Base-by-base conservation (phyloP, 2,329 filamentous ascomycete species). In the Fusarium sulawesiense region DNA sequence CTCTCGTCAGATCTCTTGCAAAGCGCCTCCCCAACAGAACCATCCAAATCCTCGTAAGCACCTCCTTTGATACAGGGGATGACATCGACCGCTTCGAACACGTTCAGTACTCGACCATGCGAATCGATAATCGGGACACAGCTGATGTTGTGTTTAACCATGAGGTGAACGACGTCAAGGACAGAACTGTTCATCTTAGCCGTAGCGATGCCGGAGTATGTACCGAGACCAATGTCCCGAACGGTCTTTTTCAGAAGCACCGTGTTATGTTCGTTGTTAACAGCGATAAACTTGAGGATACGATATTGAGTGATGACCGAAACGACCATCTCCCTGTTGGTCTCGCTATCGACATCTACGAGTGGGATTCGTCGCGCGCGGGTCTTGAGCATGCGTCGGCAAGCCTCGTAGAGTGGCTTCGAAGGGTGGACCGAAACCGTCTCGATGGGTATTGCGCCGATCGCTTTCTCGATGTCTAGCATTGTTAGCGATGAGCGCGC, bases 261-360 rank as follows among this genome's bases (percentile, higher is more conserved):
- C 7, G 95, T 98, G 78, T 97, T 92, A 74, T 91, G 90, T 76
- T 91, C 88, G 74, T 88, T 89, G 80, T 99, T 99, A 80, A 99
- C 95, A 13, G 96, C 94, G 67, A 99, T 97, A 79, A 99, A 99
- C 79, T 99, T 99, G 70, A 99, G 88, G 74, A 99, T 98, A 62
- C 97, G 92, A 81, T 99, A 99, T 80, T 99, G 96, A 1, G 96
- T 99, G 63, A 99, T 92, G 66, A 99, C 96, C 75, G 94, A 98
- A 66, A 99, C 93, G 20, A 99, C 94, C 82, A 95, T 96, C 77
- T 96, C 91, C 68, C 94, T 89, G 60, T 92, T 90, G 4, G 96
- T 99, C 81, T 99, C 96, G 77, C 97, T 94, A 77, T 99, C 96
- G 70, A 93, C 88, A 74, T 98, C 96, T 63, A 99, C 92, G 9